Evolutionary conservation across 352 stramenopile species (phyloP), one percentile per base, ranked within the genome.

Genomic region (Pythium sp.): DNA sequence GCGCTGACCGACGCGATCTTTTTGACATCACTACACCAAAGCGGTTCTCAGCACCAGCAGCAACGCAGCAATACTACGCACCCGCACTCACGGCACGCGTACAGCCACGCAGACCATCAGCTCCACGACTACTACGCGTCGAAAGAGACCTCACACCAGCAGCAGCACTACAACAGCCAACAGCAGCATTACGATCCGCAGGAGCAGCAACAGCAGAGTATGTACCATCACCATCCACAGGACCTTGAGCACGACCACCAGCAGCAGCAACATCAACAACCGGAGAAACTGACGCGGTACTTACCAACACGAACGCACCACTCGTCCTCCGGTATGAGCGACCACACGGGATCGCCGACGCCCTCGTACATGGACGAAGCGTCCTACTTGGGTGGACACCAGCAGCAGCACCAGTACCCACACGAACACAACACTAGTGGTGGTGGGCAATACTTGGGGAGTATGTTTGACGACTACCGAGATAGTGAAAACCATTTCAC

Each of bases 21-120:
- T 46, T 65, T 86, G n/a, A 84, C 78, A 20, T 86, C 80, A 0
- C 82, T 86, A 30, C 78, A 86, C 54, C 66, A 71, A 18, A 64
- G 30, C 14, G 53, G 53, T 6, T n/a, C 49, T 26, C 51, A 65
- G 18, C 30, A 46, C 1, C 54, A 59, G 12, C 58, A 64, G 58
- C 41, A 65, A 5, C 47, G 46, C 28, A 51, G 43, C 43, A 24
- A 51, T 51, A n/a, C 43, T 24, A 22, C 43, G 11, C 36, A 43
- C 6, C 9, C 18, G 43, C 43, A 46, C 15, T 46, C 12, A 24
- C 58, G 57, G 8, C 46, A 58, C n/a, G 60, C 9, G 62, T 67
- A 66, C 59, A 47, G 49, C 47, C 2, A 68, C 65, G 5, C 20
- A 22, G 30, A 66, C n/a, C 60, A 58, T 26, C 49, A 58, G 30